Base-by-base conservation (phyloP, 192 early-diverging fungal species). In the Helicostylum pulchrum region DNA sequence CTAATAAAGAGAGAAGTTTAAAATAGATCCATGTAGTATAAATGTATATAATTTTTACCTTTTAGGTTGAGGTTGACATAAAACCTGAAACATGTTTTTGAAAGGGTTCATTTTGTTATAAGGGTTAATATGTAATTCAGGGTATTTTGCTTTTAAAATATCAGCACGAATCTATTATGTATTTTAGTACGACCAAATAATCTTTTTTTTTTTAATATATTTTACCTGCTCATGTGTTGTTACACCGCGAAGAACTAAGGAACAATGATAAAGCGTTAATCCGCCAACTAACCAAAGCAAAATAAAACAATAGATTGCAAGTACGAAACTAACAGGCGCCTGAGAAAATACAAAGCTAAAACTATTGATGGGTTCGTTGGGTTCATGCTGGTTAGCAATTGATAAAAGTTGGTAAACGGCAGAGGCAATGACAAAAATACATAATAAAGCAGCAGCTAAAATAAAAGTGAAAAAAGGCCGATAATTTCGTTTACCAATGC, bases 211-310 rank as follows among this genome's bases (percentile, higher is more conserved):
- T 11, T 6, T 31, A 6, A 12, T 11, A 39, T n/a, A 12, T 10
- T 61, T 75, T 62, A 92, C 80, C 64, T 93, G 85, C 74, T 97
- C 95, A 70, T 96, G 93, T 0, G 95, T 97, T 8, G 94, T 95
- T n/a, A 93, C 66, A 62, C 90, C 91, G 20, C 79, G 75, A 26
- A 78, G 77, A 14, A 85, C 80, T 23, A 97, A 73, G 65, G 83
- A 83, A 42, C 80, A 85, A 64, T 95, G 95, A 72, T 92, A 94
- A 0, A 66, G 65, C 7, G 90, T 81, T 72, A 97, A 76, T 8
- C 90, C 85, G 30, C 88, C 80, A 0, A 97, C 80, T 17, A 81
- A 83, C 79, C 80, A 85, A 7, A 77, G 82, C 50, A 87, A 78
- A 34, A 92, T 20, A 39, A 85, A 75, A 4, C 78, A 62, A 21